Conservation (phyloP, 2,329 filamentous ascomycete genomes). For the Fusarium sp. region DNA sequence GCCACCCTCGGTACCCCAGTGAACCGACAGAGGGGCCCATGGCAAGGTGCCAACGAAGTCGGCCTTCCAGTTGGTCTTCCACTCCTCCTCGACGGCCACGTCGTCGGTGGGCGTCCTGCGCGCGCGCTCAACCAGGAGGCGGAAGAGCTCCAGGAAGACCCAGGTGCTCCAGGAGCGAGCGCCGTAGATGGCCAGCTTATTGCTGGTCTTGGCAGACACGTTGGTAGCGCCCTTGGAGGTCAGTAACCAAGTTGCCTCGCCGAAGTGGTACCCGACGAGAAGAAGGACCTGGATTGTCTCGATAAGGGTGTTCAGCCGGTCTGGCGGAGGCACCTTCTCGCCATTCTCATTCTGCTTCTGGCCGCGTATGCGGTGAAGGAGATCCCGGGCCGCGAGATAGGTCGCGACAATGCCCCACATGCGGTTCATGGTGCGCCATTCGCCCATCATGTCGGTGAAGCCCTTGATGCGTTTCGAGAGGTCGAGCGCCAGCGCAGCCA, state of each 20-base stretch:
- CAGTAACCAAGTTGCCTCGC: slow-evolving; percentile 90
- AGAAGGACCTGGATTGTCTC: slow-evolving; percentile 78
- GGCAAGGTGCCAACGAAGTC: slow-evolving; percentile 79
- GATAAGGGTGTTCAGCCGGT: slow-evolving; percentile 63
- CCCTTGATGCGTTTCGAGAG: slow-evolving; percentile 70
- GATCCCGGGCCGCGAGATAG: slow-evolving; percentile 75
- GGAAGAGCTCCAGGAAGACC: slow-evolving; percentile 81
- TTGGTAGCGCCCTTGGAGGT: slow-evolving; percentile 79
- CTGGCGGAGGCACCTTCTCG: slow-evolving; percentile 50
- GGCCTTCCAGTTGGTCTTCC: slow-evolving; percentile 72
- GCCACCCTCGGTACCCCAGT: slow-evolving; percentile 84
- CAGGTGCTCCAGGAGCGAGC: slow-evolving; percentile 86
- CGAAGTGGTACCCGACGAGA: slow-evolving; percentile 80
- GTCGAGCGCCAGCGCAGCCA: slow-evolving; percentile 63
- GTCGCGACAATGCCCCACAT: slow-evolving; percentile 85
- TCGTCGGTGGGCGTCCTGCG: slow-evolving; percentile 57
- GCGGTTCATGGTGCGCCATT: slow-evolving; percentile 80
- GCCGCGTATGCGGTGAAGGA: slow-evolving; percentile 54
- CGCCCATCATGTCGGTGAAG: slow-evolving; percentile 77
- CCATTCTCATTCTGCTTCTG: slow-evolving; percentile 57
- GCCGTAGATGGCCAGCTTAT: slow-evolving; percentile 78
- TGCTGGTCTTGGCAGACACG: slow-evolving; percentile 70
- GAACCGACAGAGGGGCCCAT: slow-evolving; percentile 86
- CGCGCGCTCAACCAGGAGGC: slow-evolving; percentile 68
- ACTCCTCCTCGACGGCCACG: slow-evolving; percentile 56